Evolutionary conservation across 208 protist genomes (phyloP), one percentile per base, ranked within the genome.

Genomic region (Histomonas meleagridis): DNA sequence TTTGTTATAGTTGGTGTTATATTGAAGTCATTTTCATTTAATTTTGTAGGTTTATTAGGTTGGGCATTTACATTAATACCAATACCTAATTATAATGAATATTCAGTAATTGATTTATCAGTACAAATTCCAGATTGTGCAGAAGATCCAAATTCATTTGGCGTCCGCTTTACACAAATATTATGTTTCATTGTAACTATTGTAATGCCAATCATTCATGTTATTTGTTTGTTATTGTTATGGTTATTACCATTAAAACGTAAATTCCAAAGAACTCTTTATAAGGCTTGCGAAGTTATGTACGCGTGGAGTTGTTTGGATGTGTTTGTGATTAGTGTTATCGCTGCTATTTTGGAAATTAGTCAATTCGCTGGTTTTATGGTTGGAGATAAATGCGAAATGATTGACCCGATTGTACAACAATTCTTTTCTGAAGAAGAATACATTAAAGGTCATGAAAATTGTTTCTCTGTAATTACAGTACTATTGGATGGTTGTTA

Each of bases 301-400:
- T 94, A 96, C n/a, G 96, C 97, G 55, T 98, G 97, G 97, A 95
- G 94, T 35, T 95, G 94, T 0, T 93, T 95, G 1, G 96, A 98
- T 90, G 97, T 96, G 0, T 94, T 97, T 79, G 90, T 97, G n/a
- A 43, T 97, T 4, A 95, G 95, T 40, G 95, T 97, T 78, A 65
- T 97, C 35, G 94, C 95, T 21, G 96, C 96, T 0, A 93, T 97
- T 9, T 76, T 97, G 35, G 95, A 98, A 93, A 92, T 97, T 9
- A 93, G 95, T 16, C 96, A 96, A 76, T 97, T 98, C 91, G 93
- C 97, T 0, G 92, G 94, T 28, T 97, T 97, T 91, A 93, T 97
- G 38, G 91, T 98, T 32, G 96, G 96, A n/a, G 49, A 93, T 62
- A 65, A 65, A 23, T 96, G 95, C 92, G 92, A 94, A 53, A 0